Conservation (phyloP, 2,329 filamentous ascomycete genomes). For the Beauveria varroae region DNA sequence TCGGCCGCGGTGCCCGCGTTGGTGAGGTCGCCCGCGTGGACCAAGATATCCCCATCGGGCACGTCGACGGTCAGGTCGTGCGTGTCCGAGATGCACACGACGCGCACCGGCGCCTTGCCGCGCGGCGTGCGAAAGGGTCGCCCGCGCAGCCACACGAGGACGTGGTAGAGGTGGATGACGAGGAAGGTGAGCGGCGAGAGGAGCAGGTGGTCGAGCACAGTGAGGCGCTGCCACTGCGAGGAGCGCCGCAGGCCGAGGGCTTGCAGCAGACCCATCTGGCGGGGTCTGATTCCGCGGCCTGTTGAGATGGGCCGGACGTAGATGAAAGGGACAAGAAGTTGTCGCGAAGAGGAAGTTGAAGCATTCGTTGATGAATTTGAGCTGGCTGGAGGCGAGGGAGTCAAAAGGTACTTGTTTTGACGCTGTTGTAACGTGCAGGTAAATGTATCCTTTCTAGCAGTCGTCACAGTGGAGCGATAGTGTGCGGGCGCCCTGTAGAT, state of each 20-base stretch:
- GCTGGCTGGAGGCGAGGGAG: not conserved
- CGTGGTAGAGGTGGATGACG: slow-evolving; percentile 53
- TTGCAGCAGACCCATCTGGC: slow-evolving; percentile 36
- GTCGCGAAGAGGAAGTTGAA: not conserved
- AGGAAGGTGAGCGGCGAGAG: slow-evolving; percentile 60
- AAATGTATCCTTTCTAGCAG: not conserved
- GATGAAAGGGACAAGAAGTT: not conserved
- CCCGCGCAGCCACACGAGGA: slow-evolving; percentile 62
- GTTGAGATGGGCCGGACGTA: not conserved
- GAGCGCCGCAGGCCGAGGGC: slow-evolving; percentile 40
- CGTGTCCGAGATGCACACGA: slow-evolving; percentile 89
- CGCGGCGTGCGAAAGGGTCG: slow-evolving; percentile 51
- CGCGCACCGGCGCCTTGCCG: slow-evolving; percentile 51
- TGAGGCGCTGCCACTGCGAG: slow-evolving; percentile 40
- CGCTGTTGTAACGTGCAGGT: not conserved
- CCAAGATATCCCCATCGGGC: slow-evolving; percentile 73
- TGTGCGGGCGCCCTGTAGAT: not conserved
- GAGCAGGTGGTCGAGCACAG: slow-evolving; percentile 55
- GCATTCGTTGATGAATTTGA: not conserved
- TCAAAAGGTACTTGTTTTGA: not conserved
- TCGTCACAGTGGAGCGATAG: not conserved
- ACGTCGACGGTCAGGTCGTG: slow-evolving; percentile 58
- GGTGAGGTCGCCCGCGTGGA: slow-evolving; percentile 84
- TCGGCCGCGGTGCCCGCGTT: slow-evolving; percentile 63
- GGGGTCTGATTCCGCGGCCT: not conserved